phyloP scores from a whole-genome alignment of 257 asterid genomes.

The Solanum chiquidenum region DNA sequence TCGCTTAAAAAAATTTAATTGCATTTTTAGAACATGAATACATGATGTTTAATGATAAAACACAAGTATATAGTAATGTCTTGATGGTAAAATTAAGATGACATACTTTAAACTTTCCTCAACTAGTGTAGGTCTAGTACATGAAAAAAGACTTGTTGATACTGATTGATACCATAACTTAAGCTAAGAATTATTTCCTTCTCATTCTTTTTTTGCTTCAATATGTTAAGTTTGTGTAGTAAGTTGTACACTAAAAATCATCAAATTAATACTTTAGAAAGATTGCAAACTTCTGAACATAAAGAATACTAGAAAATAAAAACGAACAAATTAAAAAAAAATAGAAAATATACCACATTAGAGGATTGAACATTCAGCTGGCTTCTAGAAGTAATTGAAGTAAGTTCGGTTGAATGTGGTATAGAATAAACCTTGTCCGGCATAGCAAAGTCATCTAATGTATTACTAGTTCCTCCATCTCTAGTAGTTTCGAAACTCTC shows the following conservation, averaged over 20 bases:
- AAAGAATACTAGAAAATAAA: background rate
- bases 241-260: too few species aligned
- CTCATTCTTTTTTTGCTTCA: background rate
- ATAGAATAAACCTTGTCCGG: background rate
- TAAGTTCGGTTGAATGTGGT: background rate
- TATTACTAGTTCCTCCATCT: background rate
- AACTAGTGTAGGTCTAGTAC: background rate
- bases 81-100: background rate
- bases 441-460: too few species aligned
- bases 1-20: background rate
- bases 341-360: background rate
- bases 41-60: background rate
- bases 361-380: background rate
- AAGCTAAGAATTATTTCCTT: background rate
- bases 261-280: background rate
- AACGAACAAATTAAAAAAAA: too few species aligned
- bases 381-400: background rate
- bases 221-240: background rate
- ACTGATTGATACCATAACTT: background rate
- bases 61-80: background rate
- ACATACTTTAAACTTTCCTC: too few species aligned
- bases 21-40: background rate
- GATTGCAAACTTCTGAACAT: background rate
- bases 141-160: background rate
- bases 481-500: background rate